Evolutionary conservation across 768 basidiomycete species (phyloP), one percentile per base, ranked within the genome.

Genomic region (Phylloporus sp.): DNA sequence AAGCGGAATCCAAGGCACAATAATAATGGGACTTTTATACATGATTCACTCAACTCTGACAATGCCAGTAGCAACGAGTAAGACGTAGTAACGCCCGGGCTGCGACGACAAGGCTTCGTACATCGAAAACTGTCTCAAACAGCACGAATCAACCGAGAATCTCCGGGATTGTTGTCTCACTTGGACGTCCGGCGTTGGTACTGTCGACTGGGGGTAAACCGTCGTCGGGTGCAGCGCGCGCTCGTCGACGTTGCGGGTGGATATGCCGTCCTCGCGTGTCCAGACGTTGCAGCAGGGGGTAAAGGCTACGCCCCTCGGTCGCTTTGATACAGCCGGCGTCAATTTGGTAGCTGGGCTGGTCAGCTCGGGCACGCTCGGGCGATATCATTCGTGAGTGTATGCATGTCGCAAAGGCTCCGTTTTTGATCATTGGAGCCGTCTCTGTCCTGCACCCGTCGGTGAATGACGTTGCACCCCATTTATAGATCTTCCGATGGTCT

Each of bases 351-450:
- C 3, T 97, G 86, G 83, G 94, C 96, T 1, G 92, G 93, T 21
- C 96, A 97, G 62, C 75, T 99, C 5, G 96, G 96, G 11, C 95
- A 98, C 58, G 96, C 96, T 0, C 77, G 96, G 15, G 95, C 96
- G 1, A 89, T 91, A n/a, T 89, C 88, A 79, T 99, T 41, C 68
- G 81, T 81, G 55, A 53, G 78, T 68, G 38, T 36, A 17, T 9
- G 9, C 20, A 40, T 35, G 47, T 1, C 49, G 34, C 33, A 10
- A 20, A 14, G 42, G 35, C n/a, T n/a, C n/a, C n/a, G n/a, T n/a
- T 23, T 50, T 38, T 62, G 24, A 42, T 20, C 1, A 27, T 23
- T 13, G 27, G 40, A 7, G 11, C 50, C 90, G 89, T 90, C 46
- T 82, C 82, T n/a, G 90, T 90, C 0, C 81, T 86, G 0, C 82